phyloP scores from a whole-genome alignment of 306 rosid genomes.

The Prunus padus region DNA sequence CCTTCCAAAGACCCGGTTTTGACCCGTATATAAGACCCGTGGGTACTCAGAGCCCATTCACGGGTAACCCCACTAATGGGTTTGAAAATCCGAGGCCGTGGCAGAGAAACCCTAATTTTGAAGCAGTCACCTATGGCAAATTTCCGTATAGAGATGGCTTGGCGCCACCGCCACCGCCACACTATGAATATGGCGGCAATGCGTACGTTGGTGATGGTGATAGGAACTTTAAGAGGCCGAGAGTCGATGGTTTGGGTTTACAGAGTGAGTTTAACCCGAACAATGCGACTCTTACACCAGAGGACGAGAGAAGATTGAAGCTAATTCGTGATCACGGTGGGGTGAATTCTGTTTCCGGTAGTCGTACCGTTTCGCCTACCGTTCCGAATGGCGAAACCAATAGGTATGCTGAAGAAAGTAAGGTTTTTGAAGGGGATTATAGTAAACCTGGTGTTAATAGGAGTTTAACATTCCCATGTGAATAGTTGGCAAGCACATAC shows the following conservation, averaged over 20 bases:
- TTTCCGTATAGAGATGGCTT: slow-evolving; percentile 23
- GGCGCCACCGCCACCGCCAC: slow-evolving; percentile 7
- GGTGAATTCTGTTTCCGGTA: background rate
- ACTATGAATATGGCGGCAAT: slow-evolving; percentile 30
- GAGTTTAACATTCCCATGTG: slow-evolving; percentile 5
- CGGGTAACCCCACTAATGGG: slow-evolving; percentile 27
- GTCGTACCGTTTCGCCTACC: background rate
- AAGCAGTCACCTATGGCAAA: slow-evolving; percentile 20
- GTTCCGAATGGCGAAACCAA: slow-evolving; percentile 2
- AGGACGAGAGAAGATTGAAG: slow-evolving; percentile 69
- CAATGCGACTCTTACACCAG: slow-evolving; percentile 25
- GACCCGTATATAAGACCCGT: slow-evolving; percentile 25
- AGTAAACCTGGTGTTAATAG: no score
- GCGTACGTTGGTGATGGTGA: slow-evolving; percentile 38
- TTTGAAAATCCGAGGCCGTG: slow-evolving; percentile 28
- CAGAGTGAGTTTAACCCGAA: slow-evolving; percentile 21
- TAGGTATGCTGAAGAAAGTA: slow-evolving; percentile 9
- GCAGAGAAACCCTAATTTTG: slow-evolving; percentile 37
- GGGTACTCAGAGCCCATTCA: slow-evolving; percentile 14
- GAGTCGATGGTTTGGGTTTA: slow-evolving; percentile 44
- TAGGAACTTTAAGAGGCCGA: slow-evolving; percentile 57
- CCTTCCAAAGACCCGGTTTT: slow-evolving; percentile 23
- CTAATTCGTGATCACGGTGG: slow-evolving; percentile 87
- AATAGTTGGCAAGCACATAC: slow-evolving; percentile 4
- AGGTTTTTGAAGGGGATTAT: background rate